These are phyloP conservation scores for Camellia lanceoleosa DNA, from an alignment of 148 eudicot species.

Conservation along the genomic window DNA sequence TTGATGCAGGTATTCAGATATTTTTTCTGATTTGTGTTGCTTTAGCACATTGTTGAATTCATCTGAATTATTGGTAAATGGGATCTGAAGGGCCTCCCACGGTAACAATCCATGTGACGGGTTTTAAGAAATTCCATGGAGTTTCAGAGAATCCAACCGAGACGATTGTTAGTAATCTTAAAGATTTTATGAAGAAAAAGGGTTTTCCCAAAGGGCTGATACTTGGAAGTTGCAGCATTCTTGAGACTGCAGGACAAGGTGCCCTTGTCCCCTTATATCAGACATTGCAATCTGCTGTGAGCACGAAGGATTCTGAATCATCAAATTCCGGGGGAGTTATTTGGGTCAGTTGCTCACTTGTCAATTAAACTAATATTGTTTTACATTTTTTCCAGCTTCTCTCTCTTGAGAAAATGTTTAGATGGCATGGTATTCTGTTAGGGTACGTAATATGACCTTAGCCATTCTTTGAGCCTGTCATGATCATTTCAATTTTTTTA, in stretches of 20 bases:
- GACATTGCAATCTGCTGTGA: conserved; percentile 63
- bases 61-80: conserved; percentile 46
- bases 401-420: neutral
- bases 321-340: conserved; percentile 53
- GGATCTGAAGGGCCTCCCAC: conserved; percentile 94
- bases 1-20: conserved; percentile 36
- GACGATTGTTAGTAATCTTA: conserved; percentile 63
- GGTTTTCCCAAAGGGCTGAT: conserved; percentile 72
- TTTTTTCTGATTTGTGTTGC: conserved; percentile 15
- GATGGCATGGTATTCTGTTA: neutral
- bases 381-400: neutral
- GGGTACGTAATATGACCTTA: neutral
- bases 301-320: conserved; percentile 33
- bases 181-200: conserved; percentile 60
- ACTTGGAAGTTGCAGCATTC: conserved; percentile 85
- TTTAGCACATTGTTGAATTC: conserved; percentile 18
- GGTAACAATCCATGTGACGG: conserved; percentile 79
- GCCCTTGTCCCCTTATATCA: conserved; percentile 78
- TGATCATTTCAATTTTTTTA: neutral
- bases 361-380: neutral
- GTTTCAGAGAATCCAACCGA: conserved; percentile 97
- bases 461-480: neutral
- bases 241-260: conserved; percentile 96
- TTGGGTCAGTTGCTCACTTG: conserved; percentile 59
- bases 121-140: conserved; percentile 92